A percentile compares a stretch with the other conserved stretches of the same genome.
Evolutionary conservation across 1,139 yeast species (phyloP).

Genomic region (Suhomyces guaymorum): DNA sequence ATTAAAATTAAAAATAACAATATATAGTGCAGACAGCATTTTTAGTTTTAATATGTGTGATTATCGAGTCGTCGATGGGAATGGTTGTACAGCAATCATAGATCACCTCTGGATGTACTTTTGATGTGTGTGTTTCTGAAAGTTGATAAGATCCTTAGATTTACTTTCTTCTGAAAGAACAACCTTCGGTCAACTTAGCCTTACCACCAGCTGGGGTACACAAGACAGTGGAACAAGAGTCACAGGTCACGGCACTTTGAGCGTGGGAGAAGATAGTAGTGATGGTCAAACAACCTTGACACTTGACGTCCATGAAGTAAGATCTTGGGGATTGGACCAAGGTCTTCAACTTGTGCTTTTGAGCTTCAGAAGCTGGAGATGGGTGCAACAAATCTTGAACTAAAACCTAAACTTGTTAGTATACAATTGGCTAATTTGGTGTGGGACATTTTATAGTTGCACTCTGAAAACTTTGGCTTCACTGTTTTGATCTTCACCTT

Average conservation of each 20-base stretch:
- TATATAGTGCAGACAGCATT: constrained; percentile 7
- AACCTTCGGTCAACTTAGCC: constrained; percentile 98
- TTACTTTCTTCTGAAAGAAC: constrained; percentile 99
- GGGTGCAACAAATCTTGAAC: constrained; percentile 73
- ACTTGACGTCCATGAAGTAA: constrained; percentile 98
- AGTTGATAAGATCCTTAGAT: constrained; percentile 16
- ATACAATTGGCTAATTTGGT: background rate
- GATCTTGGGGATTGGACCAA: constrained; percentile 98
- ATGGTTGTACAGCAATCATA: constrained; percentile 8
- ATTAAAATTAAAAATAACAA: constrained; percentile 11
- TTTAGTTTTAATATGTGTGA: constrained; percentile 8
- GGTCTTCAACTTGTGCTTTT: constrained; percentile 96
- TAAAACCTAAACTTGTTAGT: constrained; percentile 30
- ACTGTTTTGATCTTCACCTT: no score
- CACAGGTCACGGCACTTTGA: constrained; percentile 99
- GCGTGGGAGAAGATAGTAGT: constrained; percentile 99
- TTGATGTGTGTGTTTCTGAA: constrained; percentile 9
- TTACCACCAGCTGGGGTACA: constrained; percentile 99
- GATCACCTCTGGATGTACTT: constrained; percentile 9
- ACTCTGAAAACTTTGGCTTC: background rate
- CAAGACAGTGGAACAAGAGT: constrained; percentile 95
- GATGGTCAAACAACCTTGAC: constrained; percentile 99
- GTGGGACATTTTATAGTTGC: background rate
- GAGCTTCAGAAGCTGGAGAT: constrained; percentile 92
- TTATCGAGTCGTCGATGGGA: constrained; percentile 8